Percentiles rank a stretch among this genome's conserved stretches.
These are phyloP conservation scores for Penicillium mononematosum DNA, from an alignment of 495 filamentous ascomycete species.

Conservation along the genomic window DNA sequence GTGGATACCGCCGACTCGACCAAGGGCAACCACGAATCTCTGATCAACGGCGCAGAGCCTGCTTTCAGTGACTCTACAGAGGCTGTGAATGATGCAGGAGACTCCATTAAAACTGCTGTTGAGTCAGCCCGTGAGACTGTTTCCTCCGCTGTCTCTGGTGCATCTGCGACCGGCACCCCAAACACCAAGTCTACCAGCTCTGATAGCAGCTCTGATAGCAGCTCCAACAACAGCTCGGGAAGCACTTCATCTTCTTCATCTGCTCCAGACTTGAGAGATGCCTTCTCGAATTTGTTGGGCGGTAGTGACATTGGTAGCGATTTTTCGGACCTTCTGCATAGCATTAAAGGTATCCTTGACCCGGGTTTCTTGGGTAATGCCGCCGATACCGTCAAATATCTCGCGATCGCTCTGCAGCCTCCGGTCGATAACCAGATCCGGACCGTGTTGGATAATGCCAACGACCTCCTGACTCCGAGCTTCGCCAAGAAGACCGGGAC, in stretches of 20 bases:
- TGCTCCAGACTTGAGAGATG: not conserved
- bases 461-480: slow-evolving; percentile 28
- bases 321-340: slow-evolving; percentile 10
- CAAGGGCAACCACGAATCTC: not conserved
- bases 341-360: slow-evolving; percentile 23
- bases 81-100: not conserved
- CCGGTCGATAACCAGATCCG: slow-evolving; percentile 44
- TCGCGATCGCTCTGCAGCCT: slow-evolving; percentile 36
- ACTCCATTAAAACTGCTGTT: not conserved
- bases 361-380: slow-evolving; percentile 29
- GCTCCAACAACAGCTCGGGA: slow-evolving; percentile 2
- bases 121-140: not conserved
- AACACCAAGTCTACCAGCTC: slow-evolving; percentile 13
- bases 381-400: slow-evolving; percentile 35
- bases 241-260: not conserved
- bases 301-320: not conserved
- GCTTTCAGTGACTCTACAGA: not conserved
- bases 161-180: not conserved
- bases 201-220: not conserved
- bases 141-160: not conserved
- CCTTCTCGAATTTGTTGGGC: slow-evolving; percentile 8
- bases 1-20: not conserved
- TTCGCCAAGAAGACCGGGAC: slow-evolving; percentile 29
- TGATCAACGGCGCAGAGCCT: not conserved
- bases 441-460: slow-evolving; percentile 34